A percentile compares a stretch with the other conserved stretches of the same genome.
Conservation (phyloP, 1,284 basidiomycete species). For the Cutaneotrichosporon cutaneum region DNA sequence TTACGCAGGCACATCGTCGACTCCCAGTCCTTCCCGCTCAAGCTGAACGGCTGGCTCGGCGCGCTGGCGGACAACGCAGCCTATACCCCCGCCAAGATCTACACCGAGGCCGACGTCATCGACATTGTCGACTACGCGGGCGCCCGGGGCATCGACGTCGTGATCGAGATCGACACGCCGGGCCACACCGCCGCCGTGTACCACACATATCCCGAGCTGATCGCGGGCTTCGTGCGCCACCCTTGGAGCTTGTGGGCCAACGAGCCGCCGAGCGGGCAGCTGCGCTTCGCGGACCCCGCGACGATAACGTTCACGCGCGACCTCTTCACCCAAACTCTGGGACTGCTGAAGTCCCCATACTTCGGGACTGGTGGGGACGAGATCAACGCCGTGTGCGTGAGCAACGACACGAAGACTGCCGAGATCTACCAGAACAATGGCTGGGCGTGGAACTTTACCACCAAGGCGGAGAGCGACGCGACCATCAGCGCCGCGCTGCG, state of each 20-base stretch:
- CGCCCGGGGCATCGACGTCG: conserved; percentile 74
- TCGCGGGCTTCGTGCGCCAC: conserved; percentile 50
- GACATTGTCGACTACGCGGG: conserved; percentile 70
- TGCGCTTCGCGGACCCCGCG: conserved; percentile 62
- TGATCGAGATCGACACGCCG: conserved; percentile 74
- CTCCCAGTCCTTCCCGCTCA: conserved; percentile 9
- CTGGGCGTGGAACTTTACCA: conserved; percentile 50
- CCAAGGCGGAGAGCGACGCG: conserved; percentile 47
- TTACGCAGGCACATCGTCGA: conserved; percentile 5
- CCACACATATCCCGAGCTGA: conserved; percentile 65
- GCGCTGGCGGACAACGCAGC: conserved; percentile 63
- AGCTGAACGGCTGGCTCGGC: conserved; percentile 54
- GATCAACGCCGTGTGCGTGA: conserved; percentile 68
- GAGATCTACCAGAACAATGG: conserved; percentile 26
- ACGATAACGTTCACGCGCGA: conserved; percentile 57
- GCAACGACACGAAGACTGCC: conserved; percentile 62
- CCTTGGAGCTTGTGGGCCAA: conserved; percentile 58
- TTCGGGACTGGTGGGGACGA: conserved; percentile 84
- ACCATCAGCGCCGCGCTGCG: conserved; percentile 66
- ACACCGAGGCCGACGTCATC: conserved; percentile 62
- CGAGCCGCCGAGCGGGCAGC: conserved; percentile 78
- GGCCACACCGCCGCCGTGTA: conserved; percentile 64
- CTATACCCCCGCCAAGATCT: conserved; percentile 53
- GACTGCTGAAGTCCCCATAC: conserved; percentile 53
- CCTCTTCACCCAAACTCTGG: conserved; percentile 53